These are phyloP conservation scores for Mycena latifolia DNA, from an alignment of 768 basidiomycete species.

Conservation along the genomic window DNA sequence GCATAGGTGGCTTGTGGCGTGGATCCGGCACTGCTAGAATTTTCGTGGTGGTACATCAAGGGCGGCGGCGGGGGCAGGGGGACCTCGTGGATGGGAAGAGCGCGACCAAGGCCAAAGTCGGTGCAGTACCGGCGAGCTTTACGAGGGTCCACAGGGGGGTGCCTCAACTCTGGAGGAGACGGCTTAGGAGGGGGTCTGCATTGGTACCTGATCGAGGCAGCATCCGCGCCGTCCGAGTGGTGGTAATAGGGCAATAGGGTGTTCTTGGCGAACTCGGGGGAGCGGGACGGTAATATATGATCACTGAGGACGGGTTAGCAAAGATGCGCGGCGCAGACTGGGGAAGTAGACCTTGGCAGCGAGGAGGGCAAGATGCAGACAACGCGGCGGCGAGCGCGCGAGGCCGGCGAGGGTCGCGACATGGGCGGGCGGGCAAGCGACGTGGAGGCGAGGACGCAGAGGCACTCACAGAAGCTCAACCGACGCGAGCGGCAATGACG, in stretches of 20 bases:
- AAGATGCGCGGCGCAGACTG: not conserved
- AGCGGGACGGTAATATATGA: constrained; percentile 12
- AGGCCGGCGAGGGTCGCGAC: constrained; percentile 28
- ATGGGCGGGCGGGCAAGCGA: not conserved
- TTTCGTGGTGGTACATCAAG: constrained; percentile 31
- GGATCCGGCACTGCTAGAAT: constrained; percentile 40
- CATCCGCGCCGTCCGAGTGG: not conserved
- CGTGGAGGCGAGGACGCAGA: too few species aligned
- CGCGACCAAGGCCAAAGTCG: constrained; percentile 45
- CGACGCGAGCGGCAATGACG: too few species aligned
- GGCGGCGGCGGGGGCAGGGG: constrained; percentile 20
- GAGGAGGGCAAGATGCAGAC: constrained; percentile 24
- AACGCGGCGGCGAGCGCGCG: constrained; percentile 32
- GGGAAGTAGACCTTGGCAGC: not conserved
- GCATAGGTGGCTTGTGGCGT: constrained; percentile 46
- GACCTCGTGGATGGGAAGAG: constrained; percentile 7
- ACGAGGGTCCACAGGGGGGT: constrained; percentile 44
- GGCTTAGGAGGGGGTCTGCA: constrained; percentile 20
- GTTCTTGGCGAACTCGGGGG: constrained; percentile 23
- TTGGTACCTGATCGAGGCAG: constrained; percentile 25
- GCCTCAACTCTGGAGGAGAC: constrained; percentile 29
- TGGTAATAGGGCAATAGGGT: constrained; percentile 36
- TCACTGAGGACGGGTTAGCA: constrained; percentile 1
- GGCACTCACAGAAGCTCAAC: not conserved
- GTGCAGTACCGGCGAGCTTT: constrained; percentile 47